Evolutionary conservation across 2,329 filamentous ascomycete species (phyloP).

Genomic region (Rachicladosporium sp.): DNA sequence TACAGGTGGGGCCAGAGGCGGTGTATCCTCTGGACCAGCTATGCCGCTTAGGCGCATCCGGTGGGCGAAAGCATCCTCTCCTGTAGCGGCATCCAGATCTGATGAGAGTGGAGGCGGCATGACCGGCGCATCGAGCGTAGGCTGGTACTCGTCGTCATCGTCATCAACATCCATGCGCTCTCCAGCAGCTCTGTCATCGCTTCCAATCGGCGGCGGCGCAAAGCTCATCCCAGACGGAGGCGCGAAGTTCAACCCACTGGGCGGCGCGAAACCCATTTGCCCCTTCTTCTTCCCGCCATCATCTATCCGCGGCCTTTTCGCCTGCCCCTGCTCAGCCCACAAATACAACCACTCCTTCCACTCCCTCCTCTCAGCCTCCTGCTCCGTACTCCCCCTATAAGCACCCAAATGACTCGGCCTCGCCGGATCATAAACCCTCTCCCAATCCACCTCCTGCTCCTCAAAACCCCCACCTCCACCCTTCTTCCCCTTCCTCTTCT

Average conservation of each 20-base stretch:
- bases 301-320: slow-evolving; percentile 34
- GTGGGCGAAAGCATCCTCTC: slow-evolving; percentile 57
- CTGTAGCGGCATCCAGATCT: slow-evolving; percentile 43
- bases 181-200: no score
- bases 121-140: no score
- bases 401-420: slow-evolving; percentile 75
- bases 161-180: no score
- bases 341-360: slow-evolving; percentile 53
- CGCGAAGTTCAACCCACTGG: slow-evolving; percentile 25
- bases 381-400: slow-evolving; percentile 74
- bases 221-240: slow-evolving; percentile 27
- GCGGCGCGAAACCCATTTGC: slow-evolving; percentile 25
- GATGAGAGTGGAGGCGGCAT: no score
- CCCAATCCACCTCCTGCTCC: slow-evolving; percentile 56
- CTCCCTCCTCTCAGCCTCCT: slow-evolving; percentile 66
- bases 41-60: slow-evolving; percentile 44
- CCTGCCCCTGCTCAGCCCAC: slow-evolving; percentile 33
- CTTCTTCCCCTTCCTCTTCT: slow-evolving; percentile 55
- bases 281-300: slow-evolving; percentile 27
- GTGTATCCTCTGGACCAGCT: slow-evolving; percentile 21
- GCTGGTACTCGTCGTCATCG: no score
- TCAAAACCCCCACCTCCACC: slow-evolving; percentile 47
- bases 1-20: slow-evolving; percentile 16
- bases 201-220: slow-evolving; percentile 27
- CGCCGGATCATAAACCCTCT: slow-evolving; percentile 78